Percentiles rank a stretch among this genome's conserved stretches.
Evolutionary conservation across 2,329 filamentous ascomycete genomes (phyloP).

Genomic region (Alternaria metachromatica): DNA sequence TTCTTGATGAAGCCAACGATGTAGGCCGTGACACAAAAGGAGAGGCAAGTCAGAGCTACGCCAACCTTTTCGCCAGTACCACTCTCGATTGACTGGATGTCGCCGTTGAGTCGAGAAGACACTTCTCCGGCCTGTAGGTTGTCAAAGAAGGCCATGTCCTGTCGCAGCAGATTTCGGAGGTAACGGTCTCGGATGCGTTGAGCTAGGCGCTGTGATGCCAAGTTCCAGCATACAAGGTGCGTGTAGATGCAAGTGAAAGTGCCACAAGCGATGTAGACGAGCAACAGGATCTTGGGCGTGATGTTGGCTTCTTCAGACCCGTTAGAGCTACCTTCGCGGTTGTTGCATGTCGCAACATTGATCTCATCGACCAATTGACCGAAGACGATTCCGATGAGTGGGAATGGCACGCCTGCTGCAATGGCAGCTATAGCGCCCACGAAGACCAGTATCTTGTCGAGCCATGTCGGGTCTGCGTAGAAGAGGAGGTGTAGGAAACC

Average conservation of each 20-base stretch:
- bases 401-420: slow-evolving; percentile 67
- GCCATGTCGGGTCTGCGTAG: slow-evolving; percentile 47
- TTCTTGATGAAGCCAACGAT: slow-evolving; percentile 72
- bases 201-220: slow-evolving; percentile 68
- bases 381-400: slow-evolving; percentile 69
- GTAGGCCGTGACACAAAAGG: slow-evolving; percentile 72
- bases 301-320: slow-evolving; percentile 53
- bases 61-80: slow-evolving; percentile 76
- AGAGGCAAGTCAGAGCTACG: slow-evolving; percentile 65
- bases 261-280: slow-evolving; percentile 70
- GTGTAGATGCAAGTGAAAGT: slow-evolving; percentile 69
- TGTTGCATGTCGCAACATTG: slow-evolving; percentile 62
- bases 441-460: slow-evolving; percentile 44
- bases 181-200: slow-evolving; percentile 68
- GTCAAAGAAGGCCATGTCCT: slow-evolving; percentile 71
- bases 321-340: slow-evolving; percentile 24
- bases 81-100: slow-evolving; percentile 70
- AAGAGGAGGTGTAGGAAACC: slow-evolving; percentile 45
- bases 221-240: slow-evolving; percentile 68
- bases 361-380: slow-evolving; percentile 68
- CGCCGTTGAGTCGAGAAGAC: slow-evolving; percentile 67
- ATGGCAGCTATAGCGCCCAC: slow-evolving; percentile 57
- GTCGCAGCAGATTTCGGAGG: slow-evolving; percentile 63
- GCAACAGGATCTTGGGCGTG: slow-evolving; percentile 64
- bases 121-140: slow-evolving; percentile 68